Evolutionary conservation across 2,329 filamentous ascomycete genomes (phyloP).

Genomic region (Seiridium unicorne): DNA sequence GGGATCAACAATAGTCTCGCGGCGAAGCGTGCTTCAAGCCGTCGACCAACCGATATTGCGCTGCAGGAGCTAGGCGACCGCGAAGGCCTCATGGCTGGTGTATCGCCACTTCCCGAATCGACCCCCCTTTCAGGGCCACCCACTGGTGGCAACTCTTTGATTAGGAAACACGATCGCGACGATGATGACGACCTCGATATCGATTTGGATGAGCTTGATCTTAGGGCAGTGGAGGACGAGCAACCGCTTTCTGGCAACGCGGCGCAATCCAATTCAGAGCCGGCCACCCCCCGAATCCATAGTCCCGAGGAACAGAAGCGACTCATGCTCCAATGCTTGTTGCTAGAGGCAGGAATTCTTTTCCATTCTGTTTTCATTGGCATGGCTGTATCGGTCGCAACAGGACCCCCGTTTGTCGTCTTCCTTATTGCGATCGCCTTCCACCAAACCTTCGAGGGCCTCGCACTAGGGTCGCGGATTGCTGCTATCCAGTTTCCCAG

Average conservation of each 20-base stretch:
- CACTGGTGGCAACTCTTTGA: slow-evolving; percentile 14
- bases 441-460: slow-evolving; percentile 86
- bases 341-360: slow-evolving; percentile 79
- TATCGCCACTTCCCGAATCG: slow-evolving; percentile 56
- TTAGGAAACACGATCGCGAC: slow-evolving; percentile 10
- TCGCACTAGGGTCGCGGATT: slow-evolving; percentile 82
- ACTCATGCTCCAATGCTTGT: slow-evolving; percentile 72
- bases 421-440: slow-evolving; percentile 80
- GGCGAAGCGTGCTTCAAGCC: slow-evolving; percentile 33
- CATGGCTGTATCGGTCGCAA: slow-evolving; percentile 81
- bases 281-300: slow-evolving; percentile 25
- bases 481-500: slow-evolving; percentile 77
- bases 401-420: slow-evolving; percentile 75
- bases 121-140: slow-evolving; percentile 36
- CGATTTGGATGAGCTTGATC: slow-evolving; percentile 60
- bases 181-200: slow-evolving; percentile 56
- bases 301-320: slow-evolving; percentile 60
- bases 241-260: slow-evolving; percentile 21
- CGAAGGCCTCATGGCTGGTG: slow-evolving; percentile 56
- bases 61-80: slow-evolving; percentile 50
- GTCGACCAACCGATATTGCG: slow-evolving; percentile 47
- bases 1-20: slow-evolving; percentile 33
- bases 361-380: slow-evolving; percentile 87
- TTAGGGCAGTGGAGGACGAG: slow-evolving; percentile 30
- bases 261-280: slow-evolving; percentile 19